phyloP scores from a whole-genome alignment of 2,329 filamentous ascomycete species.

The Diaporthe sp. region DNA sequence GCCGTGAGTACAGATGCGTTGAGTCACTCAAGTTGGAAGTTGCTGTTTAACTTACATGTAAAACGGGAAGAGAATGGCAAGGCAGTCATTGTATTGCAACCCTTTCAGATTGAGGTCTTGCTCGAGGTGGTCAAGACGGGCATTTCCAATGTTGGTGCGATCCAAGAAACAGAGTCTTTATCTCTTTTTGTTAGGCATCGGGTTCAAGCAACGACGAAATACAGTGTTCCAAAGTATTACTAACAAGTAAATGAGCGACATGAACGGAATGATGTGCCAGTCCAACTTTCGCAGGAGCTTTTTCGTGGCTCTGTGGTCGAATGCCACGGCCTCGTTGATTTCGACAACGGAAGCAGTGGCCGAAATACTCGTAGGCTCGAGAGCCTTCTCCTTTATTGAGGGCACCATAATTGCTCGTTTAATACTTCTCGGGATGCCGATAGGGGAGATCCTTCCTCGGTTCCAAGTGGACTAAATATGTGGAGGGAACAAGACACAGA shows the following conservation, averaged over 20 bases:
- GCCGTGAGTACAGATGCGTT: not conserved
- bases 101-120: slow-evolving; percentile 47
- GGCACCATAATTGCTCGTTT: not conserved
- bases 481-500: not conserved
- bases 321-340: slow-evolving; percentile 38
- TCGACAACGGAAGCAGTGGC: slow-evolving; percentile 6
- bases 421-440: not conserved
- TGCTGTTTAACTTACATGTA: slow-evolving; percentile 54
- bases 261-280: slow-evolving; percentile 70
- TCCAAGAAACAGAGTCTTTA: slow-evolving; percentile 56
- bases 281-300: slow-evolving; percentile 68
- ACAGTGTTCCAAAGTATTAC: not conserved
- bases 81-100: slow-evolving; percentile 53
- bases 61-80: slow-evolving; percentile 67
- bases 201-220: accelerated
- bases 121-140: slow-evolving; percentile 53
- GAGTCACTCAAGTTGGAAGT: slow-evolving; percentile 42
- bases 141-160: slow-evolving; percentile 63
- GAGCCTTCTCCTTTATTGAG: slow-evolving; percentile 7
- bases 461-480: not conserved
- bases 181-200: not conserved
- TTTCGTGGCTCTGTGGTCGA: slow-evolving; percentile 57
- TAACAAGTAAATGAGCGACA: slow-evolving; percentile 70
- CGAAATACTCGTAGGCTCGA: not conserved
- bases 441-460: not conserved